A percentile compares a stretch with the other conserved stretches of the same genome.
Conservation (phyloP, 441 rosid genomes). For the Pelargonium myrrhifolium region DNA sequence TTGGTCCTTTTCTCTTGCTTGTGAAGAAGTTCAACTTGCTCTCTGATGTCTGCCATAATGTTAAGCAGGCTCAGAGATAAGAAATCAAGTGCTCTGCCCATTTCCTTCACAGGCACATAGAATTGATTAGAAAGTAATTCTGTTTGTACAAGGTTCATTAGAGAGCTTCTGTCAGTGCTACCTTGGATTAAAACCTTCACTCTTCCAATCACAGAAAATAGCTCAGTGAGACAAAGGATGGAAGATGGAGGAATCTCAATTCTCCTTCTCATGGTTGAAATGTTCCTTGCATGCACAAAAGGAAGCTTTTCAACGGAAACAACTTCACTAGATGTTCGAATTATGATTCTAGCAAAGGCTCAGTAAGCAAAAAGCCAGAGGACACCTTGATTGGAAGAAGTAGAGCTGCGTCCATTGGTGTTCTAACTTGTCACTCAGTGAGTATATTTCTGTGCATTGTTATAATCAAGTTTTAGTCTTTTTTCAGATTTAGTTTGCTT, state of each 20-base stretch:
- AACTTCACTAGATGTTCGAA: conserved; percentile 42
- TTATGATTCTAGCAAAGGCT: conserved; percentile 41
- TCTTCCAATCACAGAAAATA: conserved; percentile 42
- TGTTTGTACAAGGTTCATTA: conserved; percentile 42
- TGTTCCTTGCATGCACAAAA: conserved; percentile 34
- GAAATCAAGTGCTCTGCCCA: conserved; percentile 58
- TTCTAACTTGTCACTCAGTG: not conserved
- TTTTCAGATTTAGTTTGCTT: conserved; percentile 8
- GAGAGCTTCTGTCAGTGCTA: conserved; percentile 41
- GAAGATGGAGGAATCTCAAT: conserved; percentile 58
- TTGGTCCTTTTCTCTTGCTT: conserved; percentile 47
- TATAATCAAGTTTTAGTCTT: conserved; percentile 16
- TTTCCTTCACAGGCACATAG: conserved; percentile 45
- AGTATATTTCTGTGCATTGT: conserved; percentile 19
- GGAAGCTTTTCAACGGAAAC: conserved; percentile 48
- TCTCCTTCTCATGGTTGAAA: conserved; percentile 47
- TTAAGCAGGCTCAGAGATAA: conserved; percentile 51
- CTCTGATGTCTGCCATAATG: conserved; percentile 37
- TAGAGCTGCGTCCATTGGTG: conserved; percentile 25
- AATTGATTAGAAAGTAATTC: conserved; percentile 41
- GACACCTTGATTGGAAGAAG: conserved; percentile 27
- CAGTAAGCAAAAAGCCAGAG: conserved; percentile 40
- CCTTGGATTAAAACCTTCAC: conserved; percentile 37
- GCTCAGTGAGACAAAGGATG: conserved; percentile 49
- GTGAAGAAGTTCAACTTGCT: conserved; percentile 64